Base-by-base conservation (phyloP, 441 rosid genomes). In the Pelargonium hybrid region DNA sequence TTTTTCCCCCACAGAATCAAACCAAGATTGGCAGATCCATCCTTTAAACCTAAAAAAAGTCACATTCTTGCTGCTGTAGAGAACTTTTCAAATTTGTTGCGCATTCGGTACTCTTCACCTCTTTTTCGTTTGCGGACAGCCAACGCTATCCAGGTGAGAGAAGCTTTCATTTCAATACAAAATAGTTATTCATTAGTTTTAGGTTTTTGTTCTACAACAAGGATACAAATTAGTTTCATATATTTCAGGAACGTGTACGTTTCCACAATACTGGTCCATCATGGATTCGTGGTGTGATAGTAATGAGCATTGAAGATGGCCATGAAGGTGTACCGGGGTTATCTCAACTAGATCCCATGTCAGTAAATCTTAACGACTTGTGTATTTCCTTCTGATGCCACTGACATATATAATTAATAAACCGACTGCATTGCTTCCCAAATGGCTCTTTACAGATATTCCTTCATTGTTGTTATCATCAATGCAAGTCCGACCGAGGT, bases 241-340 rank as follows among this genome's bases (percentile, higher is more conserved):
- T 50, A 37, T 70, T 63, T 23, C 54, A 91, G 97, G 87, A 84
- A 69, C 87, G 98, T 17, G 89, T 90, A 43, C 83, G 80, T 29
- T 90, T 94, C 82, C 91, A 86, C 74, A 94, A 90, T 72, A 84
- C 88, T 7, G 94, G 96, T 64, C 89, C 91, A 50, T 84, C 90
- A 54, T 82, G 86, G 56, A 74, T 88, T 71, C 93, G 87, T 7
- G 99, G 98, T 17, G 83, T 90, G 73, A 88, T 94, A 62, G 94
- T 83, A 74, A 89, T 92, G 92, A 86, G 94, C 82, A 83, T 94
- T 78, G 97, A 94, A 84, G 98, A 90, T 82, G 94, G 94, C 64
- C 78, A 77, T 57, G 80, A 82, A 75, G 92, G 87, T 73, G 72
- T 76, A 57, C 85, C 89, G 0, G 90, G 90, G 73, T 70, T 88